phyloP scores from a whole-genome alignment of 2,329 filamentous ascomycete genomes.

The Colletotrichum tabaci region DNA sequence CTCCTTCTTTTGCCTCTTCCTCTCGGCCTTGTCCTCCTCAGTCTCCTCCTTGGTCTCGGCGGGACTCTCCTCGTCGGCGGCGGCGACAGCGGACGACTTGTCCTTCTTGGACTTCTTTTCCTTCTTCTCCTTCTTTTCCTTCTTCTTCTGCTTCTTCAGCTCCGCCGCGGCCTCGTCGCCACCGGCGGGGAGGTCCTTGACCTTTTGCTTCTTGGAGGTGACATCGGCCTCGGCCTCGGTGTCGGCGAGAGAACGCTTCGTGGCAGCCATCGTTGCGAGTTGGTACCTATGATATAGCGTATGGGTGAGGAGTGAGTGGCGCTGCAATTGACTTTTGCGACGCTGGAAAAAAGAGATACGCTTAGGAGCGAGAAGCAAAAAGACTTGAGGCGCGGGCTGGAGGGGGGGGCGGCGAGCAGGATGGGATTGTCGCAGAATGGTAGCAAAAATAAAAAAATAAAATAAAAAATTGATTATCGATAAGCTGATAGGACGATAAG shows the following conservation, averaged over 20 bases:
- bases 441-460: not conserved
- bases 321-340: constrained; percentile 5
- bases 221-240: constrained; percentile 52
- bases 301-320: not conserved
- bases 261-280: constrained; percentile 55
- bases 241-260: constrained; percentile 54
- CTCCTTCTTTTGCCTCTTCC: constrained; percentile 51
- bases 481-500: constrained; percentile 1
- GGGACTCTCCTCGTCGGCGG: constrained; percentile 43
- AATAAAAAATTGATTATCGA: constrained; percentile 36
- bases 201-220: constrained; percentile 59
- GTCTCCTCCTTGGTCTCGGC: constrained; percentile 50
- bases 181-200: constrained; percentile 48
- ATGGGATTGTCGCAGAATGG: constrained; percentile 5
- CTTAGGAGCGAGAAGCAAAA: constrained; percentile 6
- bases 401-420: not conserved
- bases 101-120: constrained; percentile 54
- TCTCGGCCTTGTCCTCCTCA: constrained; percentile 47
- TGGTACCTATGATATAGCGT: not conserved
- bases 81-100: constrained; percentile 42
- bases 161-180: constrained; percentile 40
- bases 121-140: constrained; percentile 54
- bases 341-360: constrained; percentile 1
- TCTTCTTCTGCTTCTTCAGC: constrained; percentile 60
- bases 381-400: constrained; percentile 6